These are phyloP conservation scores for Zygoascus hellenicus DNA, from an alignment of 1,139 yeast species.

Conservation along the genomic window DNA sequence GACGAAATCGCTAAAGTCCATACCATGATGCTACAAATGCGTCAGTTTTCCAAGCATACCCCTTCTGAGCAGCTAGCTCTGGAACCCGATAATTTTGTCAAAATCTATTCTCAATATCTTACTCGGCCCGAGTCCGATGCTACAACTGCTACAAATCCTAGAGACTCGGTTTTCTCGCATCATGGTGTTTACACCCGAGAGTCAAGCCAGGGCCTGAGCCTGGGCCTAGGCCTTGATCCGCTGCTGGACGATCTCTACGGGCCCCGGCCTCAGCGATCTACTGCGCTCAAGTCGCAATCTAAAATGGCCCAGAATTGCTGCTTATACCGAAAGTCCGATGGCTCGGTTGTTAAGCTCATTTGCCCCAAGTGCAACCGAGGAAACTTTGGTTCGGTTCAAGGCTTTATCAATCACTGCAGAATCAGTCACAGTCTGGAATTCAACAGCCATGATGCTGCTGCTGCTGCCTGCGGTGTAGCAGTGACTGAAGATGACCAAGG, in stretches of 20 bases:
- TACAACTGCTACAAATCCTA: neutral
- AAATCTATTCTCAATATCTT: conserved; percentile 38
- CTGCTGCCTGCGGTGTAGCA: conserved; percentile 59
- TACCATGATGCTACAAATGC: conserved; percentile 43
- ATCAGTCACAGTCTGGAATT: conserved; percentile 70
- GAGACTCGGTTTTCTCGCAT: neutral
- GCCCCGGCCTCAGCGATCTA: conserved; percentile 15
- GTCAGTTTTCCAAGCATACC: conserved; percentile 18
- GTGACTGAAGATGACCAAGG: conserved; percentile 36
- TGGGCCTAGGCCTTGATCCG: conserved; percentile 3
- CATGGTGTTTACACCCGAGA: conserved; percentile 5
- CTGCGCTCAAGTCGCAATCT: conserved; percentile 10
- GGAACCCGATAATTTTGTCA: conserved; percentile 49
- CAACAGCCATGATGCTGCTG: conserved; percentile 71
- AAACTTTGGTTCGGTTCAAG: conserved; percentile 74
- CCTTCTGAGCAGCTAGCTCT: conserved; percentile 24
- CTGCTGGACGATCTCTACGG: conserved; percentile 11
- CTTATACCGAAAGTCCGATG: conserved; percentile 65
- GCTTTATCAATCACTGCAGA: conserved; percentile 70
- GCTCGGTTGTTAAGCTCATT: conserved; percentile 58
- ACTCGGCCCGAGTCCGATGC: conserved; percentile 9
- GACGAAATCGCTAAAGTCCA: conserved; percentile 62
- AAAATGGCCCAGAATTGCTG: conserved; percentile 35
- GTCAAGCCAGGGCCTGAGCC: neutral
- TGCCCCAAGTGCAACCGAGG: conserved; percentile 65